Base-by-base conservation (phyloP, 768 basidiomycete species). In the Phaffia tasmanica region DNA sequence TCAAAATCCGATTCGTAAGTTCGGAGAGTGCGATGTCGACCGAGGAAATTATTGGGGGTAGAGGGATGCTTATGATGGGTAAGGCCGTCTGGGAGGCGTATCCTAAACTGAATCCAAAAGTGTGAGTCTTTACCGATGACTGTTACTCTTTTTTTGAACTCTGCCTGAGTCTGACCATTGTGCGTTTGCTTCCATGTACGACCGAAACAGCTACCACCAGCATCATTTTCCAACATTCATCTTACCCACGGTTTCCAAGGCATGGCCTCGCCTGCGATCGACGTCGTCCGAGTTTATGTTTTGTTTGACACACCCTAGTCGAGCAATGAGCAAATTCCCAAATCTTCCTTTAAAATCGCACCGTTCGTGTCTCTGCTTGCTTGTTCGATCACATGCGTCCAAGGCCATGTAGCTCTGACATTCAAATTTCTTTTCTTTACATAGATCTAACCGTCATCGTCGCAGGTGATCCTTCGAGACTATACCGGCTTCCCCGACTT, bases 381-480 rank as follows among this genome's bases (percentile, higher is more conserved):
- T 19, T 29, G 19, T 51, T 0, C 5, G 25, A 18, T 11, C 51
- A 3, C 32, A 19, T 27, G 25, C 48, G 9, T 42, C 35, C 62
- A 49, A 25, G n/a, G 18, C 23, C 47, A 16, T 50, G 48, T 27
- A 25, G 21, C 18, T 29, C 27, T 16, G 23, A 11, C 4, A 42
- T 48, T 14, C 47, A 47, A 42, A 18, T 47, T 56, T 8, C 51
- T 14, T 32, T 42, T 32, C 35, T 29, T 21, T 42, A 5, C 21
- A 1, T 50, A 65, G 64, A 65, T 23, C 64, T 65, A 16, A 65
- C 64, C 23, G 54, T 65, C 64, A 35, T 59, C 49, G 30, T 65
- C 49, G 64, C 64, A 5, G 64, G 64, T 27, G 64, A 65, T 49
- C 35, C 58, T 42, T 35, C 57, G 7, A 49, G 58, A 7, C 16